Conservation (phyloP, 345 rosid species). For the Raphanus raphanistrum region DNA sequence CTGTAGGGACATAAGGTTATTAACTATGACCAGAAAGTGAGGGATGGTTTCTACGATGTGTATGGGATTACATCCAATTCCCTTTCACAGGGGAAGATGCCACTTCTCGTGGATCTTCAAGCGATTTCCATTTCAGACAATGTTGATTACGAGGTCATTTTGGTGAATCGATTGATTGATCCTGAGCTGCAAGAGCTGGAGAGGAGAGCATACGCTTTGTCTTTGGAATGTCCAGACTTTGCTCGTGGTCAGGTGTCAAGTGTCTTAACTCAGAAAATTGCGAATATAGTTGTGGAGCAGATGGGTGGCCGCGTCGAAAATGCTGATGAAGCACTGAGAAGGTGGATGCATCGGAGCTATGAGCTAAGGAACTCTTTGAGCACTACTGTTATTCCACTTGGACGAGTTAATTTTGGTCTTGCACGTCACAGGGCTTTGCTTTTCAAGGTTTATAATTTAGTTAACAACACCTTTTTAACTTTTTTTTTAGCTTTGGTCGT, state of each 20-base stretch:
- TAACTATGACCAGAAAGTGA: slow-evolving; percentile 76
- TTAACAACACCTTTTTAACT: slow-evolving; percentile 9
- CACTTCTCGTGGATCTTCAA: slow-evolving; percentile 80
- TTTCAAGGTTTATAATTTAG: slow-evolving; percentile 59
- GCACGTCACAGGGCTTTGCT: slow-evolving; percentile 97
- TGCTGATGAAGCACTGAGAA: slow-evolving; percentile 76
- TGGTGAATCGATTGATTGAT: slow-evolving; percentile 78
- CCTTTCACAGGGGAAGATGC: slow-evolving; percentile 69
- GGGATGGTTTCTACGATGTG: slow-evolving; percentile 90
- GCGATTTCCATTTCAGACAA: slow-evolving; percentile 60
- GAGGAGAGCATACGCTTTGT: slow-evolving; percentile 47
- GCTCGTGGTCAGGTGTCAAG: slow-evolving; percentile 47
- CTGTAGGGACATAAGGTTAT: slow-evolving; percentile 79
- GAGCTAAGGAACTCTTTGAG: slow-evolving; percentile 64
- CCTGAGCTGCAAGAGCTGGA: slow-evolving; percentile 74
- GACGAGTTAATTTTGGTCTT: slow-evolving; percentile 80
- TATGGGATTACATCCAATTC: slow-evolving; percentile 66
- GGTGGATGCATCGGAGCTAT: slow-evolving; percentile 66
- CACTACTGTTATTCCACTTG: slow-evolving; percentile 75
- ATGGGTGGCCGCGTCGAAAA: slow-evolving; percentile 92
- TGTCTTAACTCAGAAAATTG: slow-evolving; percentile 78
- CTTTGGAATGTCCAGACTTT: slow-evolving; percentile 50
- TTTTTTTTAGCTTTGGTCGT: neutral
- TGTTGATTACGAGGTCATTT: slow-evolving; percentile 72
- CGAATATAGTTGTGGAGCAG: slow-evolving; percentile 82